Percentiles rank a stretch among this genome's conserved stretches.
Evolutionary conservation across 441 rosid species (phyloP).

Genomic region (Biscutella auriculata): DNA sequence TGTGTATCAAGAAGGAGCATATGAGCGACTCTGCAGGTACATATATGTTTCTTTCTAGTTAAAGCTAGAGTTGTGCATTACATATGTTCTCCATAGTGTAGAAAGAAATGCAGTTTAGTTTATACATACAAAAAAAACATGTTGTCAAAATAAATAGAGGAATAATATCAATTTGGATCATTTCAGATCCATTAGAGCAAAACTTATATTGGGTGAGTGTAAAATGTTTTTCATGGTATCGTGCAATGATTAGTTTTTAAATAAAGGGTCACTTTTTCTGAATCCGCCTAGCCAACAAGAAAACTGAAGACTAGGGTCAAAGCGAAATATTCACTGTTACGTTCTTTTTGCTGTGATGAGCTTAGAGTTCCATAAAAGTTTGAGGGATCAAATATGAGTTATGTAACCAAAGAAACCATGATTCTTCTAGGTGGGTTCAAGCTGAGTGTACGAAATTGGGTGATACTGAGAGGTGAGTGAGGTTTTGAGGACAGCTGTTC

Average conservation of each 20-base stretch:
- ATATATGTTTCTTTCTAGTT: background rate
- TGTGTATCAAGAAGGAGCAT: slow-evolving; percentile 95
- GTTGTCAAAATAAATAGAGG: background rate
- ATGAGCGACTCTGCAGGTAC: slow-evolving; percentile 95
- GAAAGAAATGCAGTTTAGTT: background rate
- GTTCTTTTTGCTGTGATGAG: background rate
- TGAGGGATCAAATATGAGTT: background rate
- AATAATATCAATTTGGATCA: background rate
- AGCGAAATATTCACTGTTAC: background rate
- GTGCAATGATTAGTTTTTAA: background rate
- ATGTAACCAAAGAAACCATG: slow-evolving; percentile 3
- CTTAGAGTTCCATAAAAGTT: background rate
- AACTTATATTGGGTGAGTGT: background rate
- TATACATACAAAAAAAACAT: background rate
- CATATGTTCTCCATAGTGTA: too few species aligned
- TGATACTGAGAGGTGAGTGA: slow-evolving; percentile 77
- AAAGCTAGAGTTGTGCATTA: too few species aligned
- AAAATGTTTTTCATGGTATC: background rate
- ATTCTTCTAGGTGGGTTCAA: slow-evolving; percentile 85
- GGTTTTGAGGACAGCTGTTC: slow-evolving; percentile 67
- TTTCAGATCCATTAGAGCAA: background rate
- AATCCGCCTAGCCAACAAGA: background rate
- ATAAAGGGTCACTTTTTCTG: background rate
- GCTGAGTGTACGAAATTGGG: slow-evolving; percentile 92
- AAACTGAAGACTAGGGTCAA: background rate